Percentiles rank a stretch among this genome's conserved stretches.
Conservation (phyloP, 176 grass and related monocot species). For the Hordeum marinum region DNA sequence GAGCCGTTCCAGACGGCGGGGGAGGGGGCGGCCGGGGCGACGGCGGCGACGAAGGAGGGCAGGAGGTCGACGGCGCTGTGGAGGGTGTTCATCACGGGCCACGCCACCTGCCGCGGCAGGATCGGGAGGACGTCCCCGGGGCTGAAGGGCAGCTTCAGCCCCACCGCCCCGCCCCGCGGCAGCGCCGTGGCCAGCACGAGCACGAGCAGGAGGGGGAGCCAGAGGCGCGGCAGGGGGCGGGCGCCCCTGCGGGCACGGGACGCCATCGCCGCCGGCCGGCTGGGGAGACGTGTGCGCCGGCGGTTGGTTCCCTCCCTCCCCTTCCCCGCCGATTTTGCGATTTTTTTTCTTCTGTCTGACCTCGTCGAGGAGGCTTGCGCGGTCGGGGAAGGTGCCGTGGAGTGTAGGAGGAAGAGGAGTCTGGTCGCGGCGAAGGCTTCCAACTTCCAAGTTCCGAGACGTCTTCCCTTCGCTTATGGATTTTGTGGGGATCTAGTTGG, state of each 20-base stretch:
- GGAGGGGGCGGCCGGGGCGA: constrained; percentile 36
- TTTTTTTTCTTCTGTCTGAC: neutral
- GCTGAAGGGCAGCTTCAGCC: constrained; percentile 61
- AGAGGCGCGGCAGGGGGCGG: neutral
- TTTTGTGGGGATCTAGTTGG: neutral
- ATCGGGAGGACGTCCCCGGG: constrained; percentile 77
- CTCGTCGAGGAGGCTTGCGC: neutral
- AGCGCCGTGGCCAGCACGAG: constrained; percentile 1
- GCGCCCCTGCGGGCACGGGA: neutral
- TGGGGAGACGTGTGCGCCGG: neutral
- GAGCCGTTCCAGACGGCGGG: constrained; percentile 53
- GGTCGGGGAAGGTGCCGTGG: constrained; percentile 12
- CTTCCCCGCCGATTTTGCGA: neutral
- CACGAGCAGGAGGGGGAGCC: constrained; percentile 15
- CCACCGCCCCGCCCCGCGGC: constrained; percentile 28
- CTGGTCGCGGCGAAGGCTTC: neutral
- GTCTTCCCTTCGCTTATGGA: neutral
- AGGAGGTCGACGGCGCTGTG: constrained; percentile 93
- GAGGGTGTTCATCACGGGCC: constrained; percentile 80
- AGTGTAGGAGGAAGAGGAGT: neutral
- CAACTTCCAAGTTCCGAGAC: neutral
- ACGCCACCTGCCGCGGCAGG: constrained; percentile 77
- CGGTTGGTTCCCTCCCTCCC: neutral
- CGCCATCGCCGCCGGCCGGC: constrained; percentile 20
- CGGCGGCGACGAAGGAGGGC: constrained; percentile 74